Percentiles rank a stretch among this genome's conserved stretches.
These are phyloP conservation scores for Cryptosporidium ubiquitum DNA, from an alignment of 169 alveolate genomes.

Conservation along the genomic window DNA sequence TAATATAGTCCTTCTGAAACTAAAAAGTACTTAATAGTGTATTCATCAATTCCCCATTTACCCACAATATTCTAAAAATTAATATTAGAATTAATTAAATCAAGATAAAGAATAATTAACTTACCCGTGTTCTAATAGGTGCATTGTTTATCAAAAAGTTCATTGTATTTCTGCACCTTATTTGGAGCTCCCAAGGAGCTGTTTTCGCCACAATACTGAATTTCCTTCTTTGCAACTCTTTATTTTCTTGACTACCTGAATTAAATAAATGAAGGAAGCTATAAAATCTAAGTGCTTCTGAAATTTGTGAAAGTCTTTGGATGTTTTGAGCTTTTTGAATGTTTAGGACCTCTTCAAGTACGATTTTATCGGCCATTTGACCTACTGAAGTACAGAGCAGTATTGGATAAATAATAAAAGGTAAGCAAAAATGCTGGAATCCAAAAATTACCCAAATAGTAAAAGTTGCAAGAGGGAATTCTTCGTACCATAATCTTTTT, in stretches of 20 bases:
- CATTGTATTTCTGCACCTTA: conserved; percentile 71
- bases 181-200: conserved; percentile 72
- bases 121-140: conserved; percentile 70
- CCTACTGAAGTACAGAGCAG: conserved; percentile 70
- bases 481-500: conserved; percentile 62
- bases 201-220: conserved; percentile 62
- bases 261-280: conserved; percentile 43
- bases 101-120: not conserved
- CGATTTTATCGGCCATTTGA: conserved; percentile 67
- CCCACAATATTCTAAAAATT: conserved; percentile 18
- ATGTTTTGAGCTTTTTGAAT: conserved; percentile 70
- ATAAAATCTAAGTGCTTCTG: conserved; percentile 59
- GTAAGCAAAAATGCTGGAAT: conserved; percentile 53
- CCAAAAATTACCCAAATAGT: conserved; percentile 68
- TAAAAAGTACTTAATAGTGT: conserved; percentile 37
- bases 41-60: conserved; percentile 37
- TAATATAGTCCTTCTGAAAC: conserved; percentile 65
- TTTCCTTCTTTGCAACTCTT: conserved; percentile 66
- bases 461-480: conserved; percentile 25
- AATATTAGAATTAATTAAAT: not conserved
- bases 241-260: conserved; percentile 38
- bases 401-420: conserved; percentile 53
- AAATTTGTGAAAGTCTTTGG: conserved; percentile 33
- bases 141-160: conserved; percentile 68
- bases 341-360: conserved; percentile 46